A percentile compares a stretch with the other conserved stretches of the same genome.
phyloP scores from a whole-genome alignment of 805 yeast genomes.

The Yamadazyma sp. region DNA sequence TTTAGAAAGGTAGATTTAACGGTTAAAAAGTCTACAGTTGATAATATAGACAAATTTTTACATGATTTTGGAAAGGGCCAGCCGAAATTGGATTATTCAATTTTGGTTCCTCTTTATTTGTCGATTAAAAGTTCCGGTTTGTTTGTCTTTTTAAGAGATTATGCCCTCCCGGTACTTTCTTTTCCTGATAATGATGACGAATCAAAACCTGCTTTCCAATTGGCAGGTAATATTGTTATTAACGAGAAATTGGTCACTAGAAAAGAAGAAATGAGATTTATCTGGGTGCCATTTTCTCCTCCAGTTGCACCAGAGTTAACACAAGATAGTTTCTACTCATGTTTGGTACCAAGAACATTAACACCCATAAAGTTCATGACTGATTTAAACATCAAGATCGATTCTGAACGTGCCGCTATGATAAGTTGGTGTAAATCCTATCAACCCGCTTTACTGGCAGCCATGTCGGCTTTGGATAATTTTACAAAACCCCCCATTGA shows the following conservation, averaged over 20 bases:
- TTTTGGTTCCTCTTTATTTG: conserved; percentile 49
- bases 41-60: conserved; percentile 37
- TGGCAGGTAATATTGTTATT: conserved; percentile 48
- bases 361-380: conserved; percentile 58
- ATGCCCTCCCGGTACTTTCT: conserved; percentile 54
- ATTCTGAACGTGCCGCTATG: conserved; percentile 46
- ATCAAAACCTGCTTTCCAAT: conserved; percentile 23
- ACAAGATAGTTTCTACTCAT: conserved; percentile 52
- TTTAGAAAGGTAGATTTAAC: conserved; percentile 29
- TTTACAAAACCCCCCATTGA: conserved; percentile 45
- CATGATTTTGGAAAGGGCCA: conserved; percentile 42
- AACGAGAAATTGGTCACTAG: conserved; percentile 52
- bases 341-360: conserved; percentile 57
- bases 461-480: conserved; percentile 39
- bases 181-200: conserved; percentile 37
- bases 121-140: conserved; percentile 42
- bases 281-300: conserved; percentile 59
- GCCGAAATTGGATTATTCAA: conserved; percentile 54
- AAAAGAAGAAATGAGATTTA: conserved; percentile 42
- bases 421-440: conserved; percentile 65
- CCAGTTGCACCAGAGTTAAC: conserved; percentile 32
- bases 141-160: conserved; percentile 49
- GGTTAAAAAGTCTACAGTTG: conserved; percentile 24
- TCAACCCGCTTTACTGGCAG: conserved; percentile 57
- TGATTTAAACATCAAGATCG: conserved; percentile 45